These are phyloP conservation scores for Salix purpurea DNA, from an alignment of 345 rosid genomes.

Conservation along the genomic window DNA sequence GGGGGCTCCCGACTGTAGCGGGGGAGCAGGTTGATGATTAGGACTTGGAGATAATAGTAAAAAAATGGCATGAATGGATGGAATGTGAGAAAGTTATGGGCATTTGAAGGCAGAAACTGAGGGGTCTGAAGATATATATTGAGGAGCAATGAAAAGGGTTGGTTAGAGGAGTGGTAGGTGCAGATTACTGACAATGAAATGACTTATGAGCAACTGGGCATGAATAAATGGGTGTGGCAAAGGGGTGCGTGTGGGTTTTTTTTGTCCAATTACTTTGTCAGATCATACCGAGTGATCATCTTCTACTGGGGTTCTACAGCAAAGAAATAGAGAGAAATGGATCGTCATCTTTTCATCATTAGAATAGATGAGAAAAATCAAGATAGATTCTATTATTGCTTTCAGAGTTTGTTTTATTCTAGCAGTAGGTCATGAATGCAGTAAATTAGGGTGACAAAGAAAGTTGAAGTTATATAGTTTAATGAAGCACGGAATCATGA, in stretches of 20 bases:
- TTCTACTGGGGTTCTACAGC: constrained; percentile 11
- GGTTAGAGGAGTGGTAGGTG: constrained; percentile 20
- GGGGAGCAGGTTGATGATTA: constrained; percentile 52
- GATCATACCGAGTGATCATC: constrained; percentile 6
- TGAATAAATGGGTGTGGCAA: constrained; percentile 35
- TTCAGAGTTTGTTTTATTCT: neutral
- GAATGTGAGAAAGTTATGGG: constrained; percentile 73
- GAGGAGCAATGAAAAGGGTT: neutral
- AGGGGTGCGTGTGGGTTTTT: constrained; percentile 21
- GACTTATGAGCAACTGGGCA: constrained; percentile 30
- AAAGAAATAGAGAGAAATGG: neutral
- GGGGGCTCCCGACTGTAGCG: constrained; percentile 35
- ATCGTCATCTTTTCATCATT: neutral
- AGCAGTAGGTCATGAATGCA: neutral
- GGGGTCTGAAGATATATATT: constrained; percentile 14
- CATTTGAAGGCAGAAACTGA: constrained; percentile 29
- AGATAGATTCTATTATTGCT: neutral
- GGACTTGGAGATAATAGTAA: constrained; percentile 24
- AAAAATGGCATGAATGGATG: constrained; percentile 26
- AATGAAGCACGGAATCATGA: neutral
- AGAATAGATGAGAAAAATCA: neutral
- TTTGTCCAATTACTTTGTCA: constrained; percentile 16
- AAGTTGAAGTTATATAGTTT: neutral
- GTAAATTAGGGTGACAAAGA: neutral
- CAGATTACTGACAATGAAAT: constrained; percentile 36